phyloP scores from a whole-genome alignment of 345 rosid genomes.

The Odontarrhena argentea region DNA sequence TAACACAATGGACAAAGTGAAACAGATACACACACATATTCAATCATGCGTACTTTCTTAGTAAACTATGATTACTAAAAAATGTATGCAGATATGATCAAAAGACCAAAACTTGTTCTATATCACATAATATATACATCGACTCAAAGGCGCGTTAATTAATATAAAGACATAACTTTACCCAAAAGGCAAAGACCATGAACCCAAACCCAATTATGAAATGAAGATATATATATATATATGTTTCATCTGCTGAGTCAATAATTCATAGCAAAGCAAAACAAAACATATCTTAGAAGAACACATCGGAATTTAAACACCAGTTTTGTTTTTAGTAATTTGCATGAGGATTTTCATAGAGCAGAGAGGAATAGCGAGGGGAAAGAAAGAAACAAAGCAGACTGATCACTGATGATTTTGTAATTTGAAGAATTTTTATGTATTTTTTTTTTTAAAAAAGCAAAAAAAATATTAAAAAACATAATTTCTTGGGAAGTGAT shows the following conservation, averaged over 20 bases:
- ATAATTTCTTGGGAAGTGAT: conserved; percentile 11
- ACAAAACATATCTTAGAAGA: conserved; percentile 1
- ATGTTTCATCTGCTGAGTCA: background rate
- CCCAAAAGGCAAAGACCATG: conserved; percentile 24
- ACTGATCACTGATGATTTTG: background rate
- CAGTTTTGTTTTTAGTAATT: background rate
- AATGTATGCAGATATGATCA: background rate
- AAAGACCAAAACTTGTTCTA: conserved; percentile 28
- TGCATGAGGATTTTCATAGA: conserved; percentile 19
- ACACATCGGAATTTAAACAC: background rate
- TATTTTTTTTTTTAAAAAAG: background rate
- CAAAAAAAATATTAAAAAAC: background rate
- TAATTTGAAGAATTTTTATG: background rate
- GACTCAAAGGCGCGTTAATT: conserved; percentile 24
- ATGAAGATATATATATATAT: background rate
- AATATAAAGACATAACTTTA: conserved; percentile 14
- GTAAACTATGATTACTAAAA: conserved; percentile 19
- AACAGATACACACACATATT: background rate
- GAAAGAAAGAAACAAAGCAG: background rate
- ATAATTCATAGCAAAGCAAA: conserved; percentile 10
- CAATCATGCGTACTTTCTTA: conserved; percentile 17
- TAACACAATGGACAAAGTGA: conserved; percentile 22
- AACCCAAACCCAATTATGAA: conserved; percentile 1
- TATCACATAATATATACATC: background rate
- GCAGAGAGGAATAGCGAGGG: background rate